A percentile compares a stretch with the other conserved stretches of the same genome.
phyloP scores from a whole-genome alignment of 179 eudicot species.

The Silene noctiflora region DNA sequence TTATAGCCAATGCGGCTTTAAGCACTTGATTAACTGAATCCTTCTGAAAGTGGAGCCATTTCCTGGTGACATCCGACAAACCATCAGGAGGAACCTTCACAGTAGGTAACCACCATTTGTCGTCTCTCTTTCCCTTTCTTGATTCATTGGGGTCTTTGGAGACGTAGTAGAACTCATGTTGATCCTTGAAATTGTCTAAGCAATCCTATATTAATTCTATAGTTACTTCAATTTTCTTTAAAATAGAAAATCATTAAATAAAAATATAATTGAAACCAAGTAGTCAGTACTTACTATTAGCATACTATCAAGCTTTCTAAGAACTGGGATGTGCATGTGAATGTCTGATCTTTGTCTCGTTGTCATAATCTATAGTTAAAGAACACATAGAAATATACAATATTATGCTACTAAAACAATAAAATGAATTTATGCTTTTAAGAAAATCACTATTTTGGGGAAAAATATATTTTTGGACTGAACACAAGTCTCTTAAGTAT shows the following conservation, averaged over 20 bases:
- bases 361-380: slow-evolving; percentile 47
- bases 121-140: slow-evolving; percentile 38
- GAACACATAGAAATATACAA: not conserved
- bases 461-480: not conserved
- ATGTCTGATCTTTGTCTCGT: slow-evolving; percentile 66
- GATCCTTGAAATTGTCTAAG: slow-evolving; percentile 74
- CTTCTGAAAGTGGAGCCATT: slow-evolving; percentile 71
- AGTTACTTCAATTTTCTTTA: not conserved
- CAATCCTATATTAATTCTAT: slow-evolving; percentile 47
- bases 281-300: slow-evolving; percentile 46
- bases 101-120: slow-evolving; percentile 88
- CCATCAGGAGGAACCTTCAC: slow-evolving; percentile 74
- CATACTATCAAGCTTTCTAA: slow-evolving; percentile 63
- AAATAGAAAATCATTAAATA: not conserved
- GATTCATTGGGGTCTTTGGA: slow-evolving; percentile 47
- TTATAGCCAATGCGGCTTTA: slow-evolving; percentile 85
- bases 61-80: slow-evolving; percentile 54
- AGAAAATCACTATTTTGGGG: not conserved
- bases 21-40: slow-evolving; percentile 69
- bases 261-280: not conserved
- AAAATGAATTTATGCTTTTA: not conserved
- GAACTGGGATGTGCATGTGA: slow-evolving; percentile 66
- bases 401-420: not conserved
- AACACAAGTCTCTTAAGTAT: not conserved
- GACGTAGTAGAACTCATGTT: slow-evolving; percentile 62